Percentiles rank a stretch among this genome's conserved stretches.
phyloP scores from a whole-genome alignment of 1,139 yeast species.

The Candida sanyaensis region DNA sequence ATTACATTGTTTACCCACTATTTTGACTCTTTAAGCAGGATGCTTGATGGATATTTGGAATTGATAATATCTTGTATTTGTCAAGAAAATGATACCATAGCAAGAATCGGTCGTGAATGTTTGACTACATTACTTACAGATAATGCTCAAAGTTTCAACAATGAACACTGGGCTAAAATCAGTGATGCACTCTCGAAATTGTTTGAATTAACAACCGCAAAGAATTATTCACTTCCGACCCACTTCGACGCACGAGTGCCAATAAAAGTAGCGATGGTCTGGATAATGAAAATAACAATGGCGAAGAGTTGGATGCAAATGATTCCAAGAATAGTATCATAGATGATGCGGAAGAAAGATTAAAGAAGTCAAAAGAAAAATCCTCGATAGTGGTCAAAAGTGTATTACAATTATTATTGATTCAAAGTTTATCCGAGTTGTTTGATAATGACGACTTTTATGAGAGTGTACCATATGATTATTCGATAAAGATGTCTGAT shows the following conservation, averaged over 20 bases:
- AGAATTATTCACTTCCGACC: slow-evolving; percentile 79
- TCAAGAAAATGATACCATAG: slow-evolving; percentile 95
- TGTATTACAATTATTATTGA: slow-evolving; percentile 84
- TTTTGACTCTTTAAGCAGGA: slow-evolving; percentile 68
- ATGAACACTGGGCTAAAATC: slow-evolving; percentile 74
- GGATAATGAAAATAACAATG: slow-evolving; percentile 3
- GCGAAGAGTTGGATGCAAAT: slow-evolving; percentile 2
- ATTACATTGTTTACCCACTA: slow-evolving; percentile 80
- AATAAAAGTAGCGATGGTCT: slow-evolving; percentile 1
- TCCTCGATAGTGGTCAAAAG: slow-evolving; percentile 89
- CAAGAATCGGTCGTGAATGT: slow-evolving; percentile 91
- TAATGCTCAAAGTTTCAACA: slow-evolving; percentile 65
- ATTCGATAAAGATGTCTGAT: slow-evolving; percentile 59
- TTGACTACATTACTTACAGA: slow-evolving; percentile 74
- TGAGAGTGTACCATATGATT: slow-evolving; percentile 63
- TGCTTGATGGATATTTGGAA: slow-evolving; percentile 77
- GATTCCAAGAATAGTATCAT: slow-evolving; percentile 13
- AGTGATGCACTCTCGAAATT: slow-evolving; percentile 63
- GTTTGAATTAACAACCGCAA: slow-evolving; percentile 83
- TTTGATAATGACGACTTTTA: slow-evolving; percentile 72
- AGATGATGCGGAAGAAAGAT: slow-evolving; percentile 25
- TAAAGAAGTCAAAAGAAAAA: slow-evolving; percentile 51
- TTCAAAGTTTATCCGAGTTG: slow-evolving; percentile 82
- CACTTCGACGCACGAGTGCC: slow-evolving; percentile 34
- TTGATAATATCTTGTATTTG: slow-evolving; percentile 86